Evolutionary conservation across 2,329 filamentous ascomycete genomes (phyloP), one percentile per base, ranked within the genome.

Genomic region (Ophiosphaerella korrae): DNA sequence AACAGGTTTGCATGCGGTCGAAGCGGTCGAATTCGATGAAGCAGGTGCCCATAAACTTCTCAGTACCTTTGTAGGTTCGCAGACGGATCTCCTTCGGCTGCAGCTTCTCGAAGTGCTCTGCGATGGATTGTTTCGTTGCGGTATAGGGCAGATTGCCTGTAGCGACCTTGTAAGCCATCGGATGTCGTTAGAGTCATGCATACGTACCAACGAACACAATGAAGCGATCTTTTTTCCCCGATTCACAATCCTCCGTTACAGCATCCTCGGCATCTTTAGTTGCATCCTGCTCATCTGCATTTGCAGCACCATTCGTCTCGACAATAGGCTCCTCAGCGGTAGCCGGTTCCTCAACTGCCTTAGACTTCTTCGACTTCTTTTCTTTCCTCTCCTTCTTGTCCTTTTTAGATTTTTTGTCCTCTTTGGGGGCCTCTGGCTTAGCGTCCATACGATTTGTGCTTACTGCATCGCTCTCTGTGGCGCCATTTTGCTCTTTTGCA

Each of bases 1-100:
- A 81, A 69, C 91, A 96, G 29, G 90, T 94, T 80, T 95, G 89
- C 91, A 96, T 95, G 70, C 88, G 85, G 75, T 92, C 89, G 76
- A 87, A 95, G 61, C 86, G 83, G 58, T 86, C 86, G 70, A 97
- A 97, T 74, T 97, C 93, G 63, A 97, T 80, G 74, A 97, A 75
- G 32, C 67, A 73, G 38, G 68, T 73, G 39, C 73, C 73, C 58
- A 73, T 74, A 43, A 68, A 68, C 48, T 74, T 75, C 43, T 67
- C 64, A 34, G 60, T 68, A 33, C 64, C 60, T 48, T 74, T 74
- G 62, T 72, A 69, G 45, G 71, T 74, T 47, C 67, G 67, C 6
- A 72, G 62, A 18, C 93, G 90, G 42, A 94, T 81, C 2, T 83
- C 82, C 45, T 78, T 80, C 7, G 90, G 90, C 43, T 84, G 77